A percentile compares a stretch with the other conserved stretches of the same genome.
These are phyloP conservation scores for Clavaria fumosa DNA, from an alignment of 768 basidiomycete genomes.

Conservation along the genomic window DNA sequence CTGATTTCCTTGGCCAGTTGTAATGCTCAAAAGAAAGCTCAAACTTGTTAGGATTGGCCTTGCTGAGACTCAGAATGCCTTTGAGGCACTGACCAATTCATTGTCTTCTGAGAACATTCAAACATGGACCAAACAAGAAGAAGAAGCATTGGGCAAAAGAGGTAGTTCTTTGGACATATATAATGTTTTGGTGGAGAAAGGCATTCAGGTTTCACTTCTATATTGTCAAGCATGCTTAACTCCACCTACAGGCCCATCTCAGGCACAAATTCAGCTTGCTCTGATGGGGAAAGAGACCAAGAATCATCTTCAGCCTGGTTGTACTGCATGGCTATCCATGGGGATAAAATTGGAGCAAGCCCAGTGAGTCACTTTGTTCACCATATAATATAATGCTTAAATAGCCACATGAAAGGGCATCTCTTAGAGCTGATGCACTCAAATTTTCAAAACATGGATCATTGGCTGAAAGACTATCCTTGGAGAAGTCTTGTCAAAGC, in stretches of 20 bases:
- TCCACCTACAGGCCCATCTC: neutral
- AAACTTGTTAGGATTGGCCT: neutral
- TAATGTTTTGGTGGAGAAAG: neutral
- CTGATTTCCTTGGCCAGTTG: constrained; percentile 3
- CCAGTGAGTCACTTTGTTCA: constrained; percentile 5
- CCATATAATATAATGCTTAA: neutral
- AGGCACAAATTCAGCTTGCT: neutral
- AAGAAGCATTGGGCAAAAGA: neutral
- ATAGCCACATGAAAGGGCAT: neutral
- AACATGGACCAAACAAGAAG: neutral
- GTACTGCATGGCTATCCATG: neutral
- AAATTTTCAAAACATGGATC: neutral
- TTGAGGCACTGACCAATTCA: neutral
- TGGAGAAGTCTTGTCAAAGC: neutral
- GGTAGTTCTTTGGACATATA: constrained; percentile 2
- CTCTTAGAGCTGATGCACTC: neutral
- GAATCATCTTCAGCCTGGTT: neutral
- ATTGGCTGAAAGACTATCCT: neutral
- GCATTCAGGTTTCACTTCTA: neutral
- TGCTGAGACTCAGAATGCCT: neutral
- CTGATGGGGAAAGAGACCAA: neutral
- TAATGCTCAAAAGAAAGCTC: constrained; percentile 10
- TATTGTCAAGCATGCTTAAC: neutral
- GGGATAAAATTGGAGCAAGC: constrained; percentile 1
- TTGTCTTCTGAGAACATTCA: neutral